These are phyloP conservation scores for Penicillium sp. DNA, from an alignment of 2,329 filamentous ascomycete species.

Conservation along the genomic window DNA sequence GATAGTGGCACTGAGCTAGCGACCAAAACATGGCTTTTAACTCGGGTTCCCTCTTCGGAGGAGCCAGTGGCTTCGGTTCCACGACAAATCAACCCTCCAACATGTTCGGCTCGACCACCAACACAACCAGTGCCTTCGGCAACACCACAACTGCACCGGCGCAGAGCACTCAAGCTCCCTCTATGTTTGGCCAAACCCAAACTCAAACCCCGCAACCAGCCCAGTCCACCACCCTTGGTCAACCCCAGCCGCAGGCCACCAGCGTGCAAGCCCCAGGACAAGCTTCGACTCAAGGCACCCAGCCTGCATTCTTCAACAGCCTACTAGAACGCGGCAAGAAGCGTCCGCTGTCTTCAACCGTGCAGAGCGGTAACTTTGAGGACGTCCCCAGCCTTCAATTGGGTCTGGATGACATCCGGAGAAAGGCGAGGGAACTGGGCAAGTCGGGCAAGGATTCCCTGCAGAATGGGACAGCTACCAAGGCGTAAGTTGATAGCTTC, in stretches of 20 bases:
- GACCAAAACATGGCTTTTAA: conserved; percentile 20
- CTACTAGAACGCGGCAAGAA: conserved; percentile 66
- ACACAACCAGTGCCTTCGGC: conserved; percentile 31
- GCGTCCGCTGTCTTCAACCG: conserved; percentile 68
- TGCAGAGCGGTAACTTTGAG: conserved; percentile 58
- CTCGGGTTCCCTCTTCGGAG: conserved; percentile 34
- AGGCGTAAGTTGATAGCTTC: conserved; percentile 52
- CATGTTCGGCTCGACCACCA: conserved; percentile 32
- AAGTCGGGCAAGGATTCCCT: conserved; percentile 58
- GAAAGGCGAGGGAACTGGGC: conserved; percentile 75
- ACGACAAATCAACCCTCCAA: conserved; percentile 26
- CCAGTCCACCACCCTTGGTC: conserved; percentile 33
- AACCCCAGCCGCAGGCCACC: conserved; percentile 29
- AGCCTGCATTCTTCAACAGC: conserved; percentile 66
- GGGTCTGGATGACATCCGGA: conserved; percentile 81
- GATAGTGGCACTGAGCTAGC: neutral
- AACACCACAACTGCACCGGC: conserved; percentile 21
- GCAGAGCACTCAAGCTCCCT: conserved; percentile 24
- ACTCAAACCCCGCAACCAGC: conserved; percentile 24
- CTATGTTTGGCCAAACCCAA: conserved; percentile 29
- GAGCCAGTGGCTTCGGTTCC: conserved; percentile 27
- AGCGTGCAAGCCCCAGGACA: conserved; percentile 27
- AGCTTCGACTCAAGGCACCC: conserved; percentile 38
- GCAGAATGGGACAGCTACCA: conserved; percentile 48
- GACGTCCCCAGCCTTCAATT: conserved; percentile 89